Base-by-base conservation (phyloP, 768 basidiomycete species). In the Gautieria morchelliformis region DNA sequence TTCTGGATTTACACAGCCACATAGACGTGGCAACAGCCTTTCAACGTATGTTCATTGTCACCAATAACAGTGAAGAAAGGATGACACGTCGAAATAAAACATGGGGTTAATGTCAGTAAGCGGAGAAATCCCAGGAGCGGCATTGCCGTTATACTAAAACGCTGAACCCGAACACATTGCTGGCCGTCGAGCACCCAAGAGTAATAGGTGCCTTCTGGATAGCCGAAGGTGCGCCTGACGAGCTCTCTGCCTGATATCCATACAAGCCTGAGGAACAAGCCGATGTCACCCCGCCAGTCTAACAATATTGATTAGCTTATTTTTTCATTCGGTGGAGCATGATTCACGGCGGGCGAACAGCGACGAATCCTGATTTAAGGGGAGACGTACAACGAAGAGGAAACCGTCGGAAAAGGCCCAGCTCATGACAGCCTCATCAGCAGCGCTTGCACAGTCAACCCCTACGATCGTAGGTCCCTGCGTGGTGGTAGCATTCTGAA, bases 181-280 rank as follows among this genome's bases (percentile, higher is more conserved):
- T 14, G 17, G 19, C 41, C 1, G 53, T 55, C 41, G 45, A 55
- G 45, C 53, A 55, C 27, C 41, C 53, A 6, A 55, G 53, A 24
- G 24, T 46, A 30, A 42, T 24, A 24, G 53, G 53, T 55, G 41
- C 45, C 32, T 55, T 46, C 32, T 55, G 53, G 7, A 46, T n/a
- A 19, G 53, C 53, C 15, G 40, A 20, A 32, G 53, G 53, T 8
- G 30, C n/a, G 39, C 53, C 53, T 24, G 53, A 55, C 22, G 53
- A 42, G 24, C 45, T 41, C 5, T n/a, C 14, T 4, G 53, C 53
- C 6, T 44, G 35, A 46, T 55, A 55, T 30, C 53, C 53, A 45
- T 55, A 55, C 35, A 55, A 27, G 35, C 53, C 53, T 22, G 53
- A 46, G 17, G 53, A 20, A 20, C 53, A 55, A 30, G 37, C 27